Evolutionary conservation across 75 land plant species (phyloP), one percentile per base, ranked within the genome.

Genomic region (Picea sitchensis): DNA sequence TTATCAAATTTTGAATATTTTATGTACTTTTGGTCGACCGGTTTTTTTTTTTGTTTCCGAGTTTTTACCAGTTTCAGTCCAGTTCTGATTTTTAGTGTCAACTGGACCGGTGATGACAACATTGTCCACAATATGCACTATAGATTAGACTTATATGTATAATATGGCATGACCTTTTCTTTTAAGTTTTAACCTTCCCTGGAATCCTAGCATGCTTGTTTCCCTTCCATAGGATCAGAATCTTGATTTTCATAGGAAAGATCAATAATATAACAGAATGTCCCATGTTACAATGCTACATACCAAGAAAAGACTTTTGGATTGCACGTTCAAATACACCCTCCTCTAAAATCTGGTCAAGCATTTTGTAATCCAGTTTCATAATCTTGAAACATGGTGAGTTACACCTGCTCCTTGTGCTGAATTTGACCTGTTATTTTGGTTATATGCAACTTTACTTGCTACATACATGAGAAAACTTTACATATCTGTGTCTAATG

Each of bases 391-490:
- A 97, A 95, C 98, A 97, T 87, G 21, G 91, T 86, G 6, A 98
- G 99, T n/a, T 79, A 98, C 97, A 75, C 99, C 99, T 65, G 98
- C 99, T 76, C 99, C 99, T 69, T 97, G 98, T 41, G 88, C 83
- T 78, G 99, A 97, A 81, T 84, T 82, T 58, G 99, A 97, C 11
- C 99, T 41, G 44, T 5, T 3, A 41, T 41, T 41, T 41, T 41
- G 4, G 5, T 41, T 41, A 0, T 5, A 41, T 41, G 44, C 44
- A 4, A 4, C 44, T 26, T 26, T 26, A 26, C 44, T 41, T 41
- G 44, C 44, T 41, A 41, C 44, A 41, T 5, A 41, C 44, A 41
- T 41, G 44, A 4, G 4, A 41, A 5, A 5, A 5, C 0, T 41
- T 5, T 41, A 41, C 44, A 41, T 41, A 41, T 41, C 9, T 9